Evolutionary conservation across 208 protist species (phyloP).

Genomic region (Trypanosoma brucei): DNA sequence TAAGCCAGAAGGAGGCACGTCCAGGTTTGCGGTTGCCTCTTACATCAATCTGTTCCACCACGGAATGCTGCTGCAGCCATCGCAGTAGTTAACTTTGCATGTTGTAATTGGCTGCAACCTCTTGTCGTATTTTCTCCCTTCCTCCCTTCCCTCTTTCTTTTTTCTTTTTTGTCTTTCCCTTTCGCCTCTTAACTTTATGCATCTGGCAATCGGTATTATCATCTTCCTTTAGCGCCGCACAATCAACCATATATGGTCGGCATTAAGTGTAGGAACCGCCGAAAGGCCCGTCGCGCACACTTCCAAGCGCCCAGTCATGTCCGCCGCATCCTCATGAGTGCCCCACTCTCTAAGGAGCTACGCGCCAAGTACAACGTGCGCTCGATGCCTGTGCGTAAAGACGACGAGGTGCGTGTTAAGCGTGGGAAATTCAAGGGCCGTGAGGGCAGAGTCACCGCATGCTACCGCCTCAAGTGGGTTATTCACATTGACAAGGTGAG

Average conservation of each 20-base stretch:
- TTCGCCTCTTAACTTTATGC: slow-evolving; percentile 13
- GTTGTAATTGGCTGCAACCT: no score
- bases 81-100: no score
- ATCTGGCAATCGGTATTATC: neutral
- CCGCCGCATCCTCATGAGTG: slow-evolving; percentile 97
- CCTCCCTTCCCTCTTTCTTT: no score
- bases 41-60: no score
- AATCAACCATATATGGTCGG: slow-evolving; percentile 54
- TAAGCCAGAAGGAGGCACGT: no score
- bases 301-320: slow-evolving; percentile 97
- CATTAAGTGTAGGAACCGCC: slow-evolving; percentile 89
- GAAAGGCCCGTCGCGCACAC: slow-evolving; percentile 98
- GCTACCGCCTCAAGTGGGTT: slow-evolving; percentile 98
- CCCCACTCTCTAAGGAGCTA: slow-evolving; percentile 98
- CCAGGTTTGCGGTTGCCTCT: no score
- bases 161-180: slow-evolving; percentile 10
- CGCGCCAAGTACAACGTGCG: slow-evolving; percentile 98
- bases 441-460: slow-evolving; percentile 95
- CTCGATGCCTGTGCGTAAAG: slow-evolving; percentile 98
- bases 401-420: slow-evolving; percentile 98
- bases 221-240: slow-evolving; percentile 5
- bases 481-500: slow-evolving; percentile 98
- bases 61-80: no score
- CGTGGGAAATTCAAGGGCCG: slow-evolving; percentile 95
- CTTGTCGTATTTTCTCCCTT: no score